Evolutionary conservation across 805 yeast genomes (phyloP), one percentile per base, ranked within the genome.

Genomic region (Cyberlindnera veronae): DNA sequence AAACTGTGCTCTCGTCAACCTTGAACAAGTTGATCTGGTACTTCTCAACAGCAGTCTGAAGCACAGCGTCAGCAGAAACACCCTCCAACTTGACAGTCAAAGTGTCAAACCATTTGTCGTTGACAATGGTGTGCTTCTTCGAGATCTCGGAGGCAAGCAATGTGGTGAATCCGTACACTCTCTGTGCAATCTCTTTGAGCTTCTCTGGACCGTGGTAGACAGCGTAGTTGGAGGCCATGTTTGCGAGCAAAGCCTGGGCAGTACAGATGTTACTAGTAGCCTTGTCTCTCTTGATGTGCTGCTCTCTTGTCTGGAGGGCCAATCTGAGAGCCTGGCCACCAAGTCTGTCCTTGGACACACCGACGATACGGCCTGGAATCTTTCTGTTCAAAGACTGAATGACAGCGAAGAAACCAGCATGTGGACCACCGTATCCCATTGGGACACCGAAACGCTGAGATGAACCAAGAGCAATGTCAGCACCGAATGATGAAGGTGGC

Each of bases 221-320:
- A 5, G 90, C 96, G 61, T 91, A 93, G 77, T 84, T 88, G 19
- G 97, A 89, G 17, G 97, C 81, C 69, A 93, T 88, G 62, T 93
- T 93, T 15, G 99, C 99, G 48, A 93, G 69, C 41, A 93, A 71
- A 18, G 97, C 97, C 70, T 93, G 99, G 8, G 99, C 96, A 15
- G 99, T 93, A 69, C 99, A 93, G 44, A 93, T 93, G 62, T 93
- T 93, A 22, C 96, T 88, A 15, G 99, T 93, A 13, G 99, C 99
- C 67, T 86, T 90, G 62, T 93, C 99, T 63, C 99, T 79, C 64
- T 90, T 86, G 60, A 93, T 93, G 63, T 93, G 99, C 63, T 93
- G 99, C 64, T 93, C 99, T 67, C 99, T 84, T 5, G 99, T 93
- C 70, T 93, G 99, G 52, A 93, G 74, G 4, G 99, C 98, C 53